A percentile compares a stretch with the other conserved stretches of the same genome.
phyloP scores from a whole-genome alignment of 495 filamentous ascomycete species.

The Neurospora tetraspora region DNA sequence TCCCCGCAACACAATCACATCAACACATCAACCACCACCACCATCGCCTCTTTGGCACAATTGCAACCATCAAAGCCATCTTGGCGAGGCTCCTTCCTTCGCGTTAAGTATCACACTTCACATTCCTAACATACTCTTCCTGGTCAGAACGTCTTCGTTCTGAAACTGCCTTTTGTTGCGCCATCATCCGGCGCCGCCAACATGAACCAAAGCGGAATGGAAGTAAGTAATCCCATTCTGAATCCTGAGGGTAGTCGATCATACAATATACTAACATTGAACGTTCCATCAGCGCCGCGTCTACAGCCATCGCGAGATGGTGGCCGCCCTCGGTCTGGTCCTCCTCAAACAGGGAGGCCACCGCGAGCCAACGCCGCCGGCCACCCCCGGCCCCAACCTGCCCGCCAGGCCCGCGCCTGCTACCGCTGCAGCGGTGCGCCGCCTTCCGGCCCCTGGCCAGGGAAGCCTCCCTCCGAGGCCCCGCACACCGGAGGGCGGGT shows the following conservation, averaged over 20 bases:
- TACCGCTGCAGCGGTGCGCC: neutral
- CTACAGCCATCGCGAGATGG: neutral
- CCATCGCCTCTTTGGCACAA: neutral
- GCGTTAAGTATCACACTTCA: neutral
- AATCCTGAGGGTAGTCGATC: neutral
- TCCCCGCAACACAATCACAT: neutral
- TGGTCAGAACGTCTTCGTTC: neutral
- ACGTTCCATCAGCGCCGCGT: neutral
- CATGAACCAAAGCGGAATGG: neutral
- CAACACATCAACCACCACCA: neutral
- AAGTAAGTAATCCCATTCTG: neutral
- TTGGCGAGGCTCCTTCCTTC: neutral
- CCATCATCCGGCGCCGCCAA: neutral
- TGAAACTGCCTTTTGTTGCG: neutral
- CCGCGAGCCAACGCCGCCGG: neutral
- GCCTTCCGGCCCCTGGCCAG: neutral
- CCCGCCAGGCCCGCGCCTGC: neutral
- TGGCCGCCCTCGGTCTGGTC: neutral
- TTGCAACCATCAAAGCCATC: neutral
- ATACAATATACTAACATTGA: neutral
- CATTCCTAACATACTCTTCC: neutral
- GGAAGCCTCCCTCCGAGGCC: neutral
- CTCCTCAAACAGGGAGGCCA: neutral
- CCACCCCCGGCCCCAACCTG: neutral
- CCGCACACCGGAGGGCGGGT: neutral